Percentiles rank a stretch among this genome's conserved stretches.
phyloP scores from a whole-genome alignment of 2,329 filamentous ascomycete genomes.

The Phialophora verrucosa region DNA sequence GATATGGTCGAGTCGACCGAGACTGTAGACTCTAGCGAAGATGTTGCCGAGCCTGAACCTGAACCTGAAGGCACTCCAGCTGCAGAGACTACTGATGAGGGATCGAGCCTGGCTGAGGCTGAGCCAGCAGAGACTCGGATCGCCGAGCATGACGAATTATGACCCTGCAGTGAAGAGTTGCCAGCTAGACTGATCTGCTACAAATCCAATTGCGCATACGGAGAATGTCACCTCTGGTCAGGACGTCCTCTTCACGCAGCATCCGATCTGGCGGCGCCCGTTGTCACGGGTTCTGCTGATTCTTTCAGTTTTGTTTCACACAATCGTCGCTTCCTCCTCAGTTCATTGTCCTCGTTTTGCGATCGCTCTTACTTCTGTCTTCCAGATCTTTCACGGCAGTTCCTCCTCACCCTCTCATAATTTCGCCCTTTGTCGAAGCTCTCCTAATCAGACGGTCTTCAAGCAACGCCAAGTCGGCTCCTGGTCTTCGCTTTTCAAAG shows the following conservation, averaged over 20 bases:
- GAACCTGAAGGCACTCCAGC: conserved; percentile 14
- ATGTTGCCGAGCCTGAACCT: conserved; percentile 20
- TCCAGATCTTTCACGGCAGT: not conserved
- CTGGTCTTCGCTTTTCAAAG: not conserved
- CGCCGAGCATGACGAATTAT: conserved; percentile 35
- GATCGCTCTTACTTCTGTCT: not conserved
- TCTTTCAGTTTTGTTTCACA: not conserved
- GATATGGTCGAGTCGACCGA: not conserved
- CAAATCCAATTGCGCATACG: not conserved
- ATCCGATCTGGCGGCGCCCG: not conserved
- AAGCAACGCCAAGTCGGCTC: not conserved
- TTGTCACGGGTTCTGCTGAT: not conserved
- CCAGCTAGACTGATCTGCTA: not conserved
- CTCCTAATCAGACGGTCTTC: not conserved
- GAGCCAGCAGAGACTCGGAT: conserved; percentile 21
- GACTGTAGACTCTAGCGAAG: conserved; percentile 33
- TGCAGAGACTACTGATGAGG: conserved; percentile 2
- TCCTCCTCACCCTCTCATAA: not conserved
- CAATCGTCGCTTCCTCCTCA: not conserved
- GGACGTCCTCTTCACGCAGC: not conserved
- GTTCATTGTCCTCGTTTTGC: not conserved
- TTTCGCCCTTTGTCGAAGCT: not conserved
- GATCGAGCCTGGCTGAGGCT: conserved; percentile 10
- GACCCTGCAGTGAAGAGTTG: conserved; percentile 6
- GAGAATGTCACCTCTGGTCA: not conserved